Percentiles rank a stretch among this genome's conserved stretches.
Conservation (phyloP, 331 rosid genomes). For the Rosa hybrid region DNA sequence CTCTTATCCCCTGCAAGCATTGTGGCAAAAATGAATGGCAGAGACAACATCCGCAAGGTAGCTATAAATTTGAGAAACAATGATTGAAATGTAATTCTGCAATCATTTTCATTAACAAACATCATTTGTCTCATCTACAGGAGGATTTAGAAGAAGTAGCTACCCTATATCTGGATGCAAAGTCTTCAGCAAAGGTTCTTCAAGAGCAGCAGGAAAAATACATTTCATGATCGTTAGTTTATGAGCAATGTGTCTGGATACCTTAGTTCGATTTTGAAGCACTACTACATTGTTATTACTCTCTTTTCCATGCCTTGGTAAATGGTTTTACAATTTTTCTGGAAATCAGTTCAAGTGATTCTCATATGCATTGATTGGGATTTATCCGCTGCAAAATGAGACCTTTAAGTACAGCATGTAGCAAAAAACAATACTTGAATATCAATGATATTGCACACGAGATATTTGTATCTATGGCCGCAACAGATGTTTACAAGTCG, state of each 20-base stretch:
- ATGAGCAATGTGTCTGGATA: not conserved
- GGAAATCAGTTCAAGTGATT: not conserved
- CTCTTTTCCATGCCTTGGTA: not conserved
- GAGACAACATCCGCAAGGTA: constrained; percentile 93
- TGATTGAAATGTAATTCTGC: constrained; percentile 17
- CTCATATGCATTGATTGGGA: not conserved
- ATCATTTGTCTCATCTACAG: constrained; percentile 35
- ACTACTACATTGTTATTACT: too few species aligned
- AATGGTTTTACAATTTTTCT: not conserved
- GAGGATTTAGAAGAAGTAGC: constrained; percentile 86
- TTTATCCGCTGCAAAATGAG: not conserved
- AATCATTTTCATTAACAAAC: not conserved
- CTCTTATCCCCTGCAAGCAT: constrained; percentile 87
- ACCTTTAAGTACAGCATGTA: not conserved
- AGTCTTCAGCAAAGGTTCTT: constrained; percentile 87
- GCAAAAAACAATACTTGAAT: not conserved
- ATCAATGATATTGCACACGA: not conserved
- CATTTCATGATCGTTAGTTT: constrained; percentile 47
- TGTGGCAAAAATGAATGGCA: constrained; percentile 87
- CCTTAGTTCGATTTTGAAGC: not conserved
- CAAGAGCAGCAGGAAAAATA: constrained; percentile 97
- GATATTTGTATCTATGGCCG: not conserved
- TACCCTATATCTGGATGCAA: constrained; percentile 84
- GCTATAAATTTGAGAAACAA: constrained; percentile 13
- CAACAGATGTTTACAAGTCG: not conserved